phyloP scores from a whole-genome alignment of 2,329 filamentous ascomycete genomes.

The Colletotrichum sp. region DNA sequence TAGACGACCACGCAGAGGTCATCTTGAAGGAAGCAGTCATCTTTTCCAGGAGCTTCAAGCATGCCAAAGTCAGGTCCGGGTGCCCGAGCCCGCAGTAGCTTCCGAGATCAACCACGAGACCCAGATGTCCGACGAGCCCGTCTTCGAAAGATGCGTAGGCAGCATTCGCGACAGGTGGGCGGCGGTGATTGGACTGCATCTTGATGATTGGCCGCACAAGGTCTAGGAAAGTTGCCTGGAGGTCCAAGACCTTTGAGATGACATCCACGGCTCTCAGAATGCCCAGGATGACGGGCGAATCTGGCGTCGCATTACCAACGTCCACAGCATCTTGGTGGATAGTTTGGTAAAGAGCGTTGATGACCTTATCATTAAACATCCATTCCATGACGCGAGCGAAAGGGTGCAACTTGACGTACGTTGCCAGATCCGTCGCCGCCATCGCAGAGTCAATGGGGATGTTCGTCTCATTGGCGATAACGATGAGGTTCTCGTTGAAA shows the following conservation, averaged over 20 bases:
- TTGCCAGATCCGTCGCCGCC: slow-evolving; percentile 73
- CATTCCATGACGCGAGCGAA: slow-evolving; percentile 97
- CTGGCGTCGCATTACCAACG: slow-evolving; percentile 73
- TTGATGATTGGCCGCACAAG: slow-evolving; percentile 83
- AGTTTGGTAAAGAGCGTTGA: slow-evolving; percentile 77
- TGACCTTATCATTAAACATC: slow-evolving; percentile 93
- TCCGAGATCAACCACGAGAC: slow-evolving; percentile 81
- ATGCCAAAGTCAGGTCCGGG: slow-evolving; percentile 78
- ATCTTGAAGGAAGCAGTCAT: slow-evolving; percentile 85
- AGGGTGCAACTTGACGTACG: slow-evolving; percentile 87
- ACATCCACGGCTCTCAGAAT: slow-evolving; percentile 83
- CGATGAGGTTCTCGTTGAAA: slow-evolving; percentile 93
- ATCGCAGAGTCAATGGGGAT: slow-evolving; percentile 79
- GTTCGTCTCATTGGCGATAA: slow-evolving; percentile 80
- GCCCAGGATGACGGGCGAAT: slow-evolving; percentile 82
- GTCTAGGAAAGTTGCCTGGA: slow-evolving; percentile 91
- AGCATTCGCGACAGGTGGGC: slow-evolving; percentile 70
- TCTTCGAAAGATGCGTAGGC: slow-evolving; percentile 92
- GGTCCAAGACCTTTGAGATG: slow-evolving; percentile 80
- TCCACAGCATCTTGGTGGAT: slow-evolving; percentile 78
- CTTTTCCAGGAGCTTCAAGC: slow-evolving; percentile 82
- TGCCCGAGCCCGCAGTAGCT: slow-evolving; percentile 87
- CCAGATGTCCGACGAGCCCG: slow-evolving; percentile 80
- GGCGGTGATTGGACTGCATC: slow-evolving; percentile 63
- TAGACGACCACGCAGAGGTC: slow-evolving; percentile 66